These are phyloP conservation scores for Hyaloperonospora arabidopsidis DNA, from an alignment of 352 stramenopile species.

Conservation along the genomic window DNA sequence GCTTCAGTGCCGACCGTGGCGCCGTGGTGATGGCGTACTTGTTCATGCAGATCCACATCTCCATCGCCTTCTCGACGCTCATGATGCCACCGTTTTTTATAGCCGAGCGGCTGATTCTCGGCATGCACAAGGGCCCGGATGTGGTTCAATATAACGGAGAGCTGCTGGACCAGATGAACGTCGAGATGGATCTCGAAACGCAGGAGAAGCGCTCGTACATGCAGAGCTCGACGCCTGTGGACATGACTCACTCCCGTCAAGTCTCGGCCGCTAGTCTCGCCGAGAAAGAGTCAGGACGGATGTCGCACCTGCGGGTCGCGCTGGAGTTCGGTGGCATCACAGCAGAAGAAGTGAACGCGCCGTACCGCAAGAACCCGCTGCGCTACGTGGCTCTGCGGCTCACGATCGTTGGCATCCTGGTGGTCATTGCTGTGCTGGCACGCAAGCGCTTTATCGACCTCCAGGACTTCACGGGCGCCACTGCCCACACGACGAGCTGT, in stretches of 20 bases:
- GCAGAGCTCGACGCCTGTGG: constrained; percentile 27
- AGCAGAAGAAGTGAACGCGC: constrained; percentile 17
- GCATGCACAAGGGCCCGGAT: constrained; percentile 34
- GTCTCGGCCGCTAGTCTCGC: constrained; percentile 19
- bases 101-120: constrained; percentile 37
- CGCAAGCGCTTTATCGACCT: constrained; percentile 52
- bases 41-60: constrained; percentile 55
- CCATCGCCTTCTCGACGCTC: constrained; percentile 46
- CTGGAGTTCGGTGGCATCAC: constrained; percentile 33
- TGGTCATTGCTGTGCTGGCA: constrained; percentile 31
- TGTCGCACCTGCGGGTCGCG: constrained; percentile 32
- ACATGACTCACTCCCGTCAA: constrained; percentile 8
- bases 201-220: constrained; percentile 24
- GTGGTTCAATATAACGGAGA: constrained; percentile 22
- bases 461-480: constrained; percentile 46
- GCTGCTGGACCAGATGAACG: constrained; percentile 13
- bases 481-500: constrained; percentile 43
- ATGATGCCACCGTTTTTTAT: constrained; percentile 45
- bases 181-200: constrained; percentile 26
- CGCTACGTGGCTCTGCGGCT: constrained; percentile 43
- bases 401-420: constrained; percentile 33
- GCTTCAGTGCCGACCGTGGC: constrained; percentile 32
- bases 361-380: constrained; percentile 37
- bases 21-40: constrained; percentile 37
- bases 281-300: constrained; percentile 21